Evolutionary conservation across 2,329 filamentous ascomycete species (phyloP).

Genomic region (Aspergillus calidoustus): DNA sequence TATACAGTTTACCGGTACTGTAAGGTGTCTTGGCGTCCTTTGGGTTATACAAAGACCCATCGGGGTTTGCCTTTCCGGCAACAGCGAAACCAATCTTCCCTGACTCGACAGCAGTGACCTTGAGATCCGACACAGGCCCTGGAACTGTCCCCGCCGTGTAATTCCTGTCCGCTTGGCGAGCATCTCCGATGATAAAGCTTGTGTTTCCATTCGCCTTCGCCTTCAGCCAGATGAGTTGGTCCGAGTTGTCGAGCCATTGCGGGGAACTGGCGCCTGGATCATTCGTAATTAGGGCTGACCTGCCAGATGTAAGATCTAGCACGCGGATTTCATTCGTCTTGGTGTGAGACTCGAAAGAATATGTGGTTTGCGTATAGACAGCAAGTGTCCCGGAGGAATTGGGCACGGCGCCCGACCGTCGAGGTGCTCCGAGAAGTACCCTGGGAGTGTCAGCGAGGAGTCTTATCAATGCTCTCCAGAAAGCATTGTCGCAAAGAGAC

Average conservation of each 20-base stretch:
- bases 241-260: conserved; percentile 50
- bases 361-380: conserved; percentile 54
- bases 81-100: conserved; percentile 53
- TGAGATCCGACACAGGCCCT: conserved; percentile 52
- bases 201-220: conserved; percentile 52
- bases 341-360: conserved; percentile 55
- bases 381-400: conserved; percentile 53
- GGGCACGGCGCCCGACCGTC: conserved; percentile 50
- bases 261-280: conserved; percentile 51
- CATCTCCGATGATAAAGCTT: conserved; percentile 50
- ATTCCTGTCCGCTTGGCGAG: conserved; percentile 43
- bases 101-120: conserved; percentile 46
- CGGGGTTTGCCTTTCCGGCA: conserved; percentile 51
- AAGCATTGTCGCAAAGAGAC: neutral
- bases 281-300: conserved; percentile 48
- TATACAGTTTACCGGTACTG: conserved; percentile 55
- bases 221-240: conserved; percentile 54
- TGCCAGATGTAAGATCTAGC: conserved; percentile 48
- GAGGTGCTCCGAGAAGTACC: conserved; percentile 52
- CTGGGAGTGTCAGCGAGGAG: conserved; percentile 29
- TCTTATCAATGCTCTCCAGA: neutral
- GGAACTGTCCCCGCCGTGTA: conserved; percentile 53
- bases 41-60: conserved; percentile 55
- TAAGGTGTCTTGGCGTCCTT: conserved; percentile 53
- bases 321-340: conserved; percentile 53